These are phyloP conservation scores for Aspergillus indologenus DNA, from an alignment of 495 filamentous ascomycete genomes.

Conservation along the genomic window DNA sequence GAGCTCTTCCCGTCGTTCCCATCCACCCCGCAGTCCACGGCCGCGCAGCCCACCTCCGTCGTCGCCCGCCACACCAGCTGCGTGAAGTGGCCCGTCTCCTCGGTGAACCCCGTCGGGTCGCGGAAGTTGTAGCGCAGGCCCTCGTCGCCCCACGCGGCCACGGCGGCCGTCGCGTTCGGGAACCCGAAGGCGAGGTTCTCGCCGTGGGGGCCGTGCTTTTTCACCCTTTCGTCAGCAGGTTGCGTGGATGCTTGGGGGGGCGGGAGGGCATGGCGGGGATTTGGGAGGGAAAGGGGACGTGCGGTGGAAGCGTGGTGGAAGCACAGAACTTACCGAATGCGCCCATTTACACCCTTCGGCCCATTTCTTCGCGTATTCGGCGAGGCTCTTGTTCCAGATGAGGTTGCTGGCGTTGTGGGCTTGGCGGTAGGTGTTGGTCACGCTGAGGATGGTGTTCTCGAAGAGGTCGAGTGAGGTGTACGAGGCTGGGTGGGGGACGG, in stretches of 20 bases:
- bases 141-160: constrained; percentile 70
- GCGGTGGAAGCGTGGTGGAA: no score
- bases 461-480: constrained; percentile 53
- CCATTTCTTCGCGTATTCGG: constrained; percentile 52
- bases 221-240: neutral
- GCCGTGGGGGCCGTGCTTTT: constrained; percentile 62
- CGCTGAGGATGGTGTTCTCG: constrained; percentile 56
- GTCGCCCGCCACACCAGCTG: constrained; percentile 79
- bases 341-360: constrained; percentile 54
- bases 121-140: constrained; percentile 55
- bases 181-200: constrained; percentile 78
- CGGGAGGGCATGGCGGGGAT: neutral
- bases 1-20: neutral
- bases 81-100: constrained; percentile 79
- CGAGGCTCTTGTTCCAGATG: constrained; percentile 64
- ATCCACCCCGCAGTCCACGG: constrained; percentile 51
- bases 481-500: constrained; percentile 32
- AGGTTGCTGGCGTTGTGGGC: constrained; percentile 61
- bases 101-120: constrained; percentile 51
- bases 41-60: constrained; percentile 65
- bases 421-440: constrained; percentile 64
- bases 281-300: neutral
- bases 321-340: constrained; percentile 60
- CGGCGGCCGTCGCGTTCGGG: constrained; percentile 52
- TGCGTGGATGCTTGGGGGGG: neutral